phyloP scores from a whole-genome alignment of 2,329 filamentous ascomycete species.

The Fusarium nurragi region DNA sequence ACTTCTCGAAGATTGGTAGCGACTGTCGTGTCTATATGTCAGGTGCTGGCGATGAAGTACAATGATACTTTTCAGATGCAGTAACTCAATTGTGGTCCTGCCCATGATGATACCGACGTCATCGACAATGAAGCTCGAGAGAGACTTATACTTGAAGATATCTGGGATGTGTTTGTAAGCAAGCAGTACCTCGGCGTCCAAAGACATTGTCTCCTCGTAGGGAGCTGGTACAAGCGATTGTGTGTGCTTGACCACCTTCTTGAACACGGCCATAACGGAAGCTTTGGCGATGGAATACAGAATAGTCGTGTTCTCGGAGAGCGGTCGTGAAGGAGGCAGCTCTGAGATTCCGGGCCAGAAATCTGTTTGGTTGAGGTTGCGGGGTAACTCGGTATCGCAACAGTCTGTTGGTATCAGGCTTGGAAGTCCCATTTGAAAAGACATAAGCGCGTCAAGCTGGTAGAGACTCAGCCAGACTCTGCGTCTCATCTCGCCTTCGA shows the following conservation, averaged over 20 bases:
- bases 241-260: conserved; percentile 37
- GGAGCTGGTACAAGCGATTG: conserved; percentile 7
- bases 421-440: conserved; percentile 59
- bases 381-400: conserved; percentile 34
- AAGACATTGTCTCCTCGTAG: conserved; percentile 21
- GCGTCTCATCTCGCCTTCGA: conserved; percentile 60
- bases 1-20: conserved; percentile 28
- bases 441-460: conserved; percentile 57
- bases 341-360: conserved; percentile 9
- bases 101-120: conserved; percentile 39
- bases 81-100: conserved; percentile 45
- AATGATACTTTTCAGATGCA: conserved; percentile 46
- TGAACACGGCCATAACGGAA: conserved; percentile 41
- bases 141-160: conserved; percentile 35
- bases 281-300: conserved; percentile 46
- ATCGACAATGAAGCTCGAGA: conserved; percentile 45
- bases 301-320: conserved; percentile 31
- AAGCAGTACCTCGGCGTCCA: conserved; percentile 36
- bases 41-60: conserved; percentile 48
- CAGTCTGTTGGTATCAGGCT: conserved; percentile 52
- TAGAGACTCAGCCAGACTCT: conserved; percentile 56
- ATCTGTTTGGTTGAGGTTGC: conserved; percentile 38
- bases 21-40: conserved; percentile 17
- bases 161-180: conserved; percentile 41
- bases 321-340: conserved; percentile 29